Conservation (phyloP, 192 early-diverging fungal genomes). For the Glomus cerebriforme region DNA sequence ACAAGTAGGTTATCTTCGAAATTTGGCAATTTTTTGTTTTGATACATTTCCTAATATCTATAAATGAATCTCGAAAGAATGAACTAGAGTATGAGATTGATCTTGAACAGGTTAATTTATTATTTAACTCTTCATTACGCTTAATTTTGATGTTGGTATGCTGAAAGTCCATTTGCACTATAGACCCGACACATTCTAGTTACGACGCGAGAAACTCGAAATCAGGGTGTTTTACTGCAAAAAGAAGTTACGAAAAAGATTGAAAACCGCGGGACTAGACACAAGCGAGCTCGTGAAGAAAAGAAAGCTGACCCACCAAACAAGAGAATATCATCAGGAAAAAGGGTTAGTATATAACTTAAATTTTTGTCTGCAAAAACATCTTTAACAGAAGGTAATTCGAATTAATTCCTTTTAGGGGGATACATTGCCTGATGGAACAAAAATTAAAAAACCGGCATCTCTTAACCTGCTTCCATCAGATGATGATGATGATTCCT, state of each 20-base stretch:
- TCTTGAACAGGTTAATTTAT: slow-evolving; percentile 22
- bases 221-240: slow-evolving; percentile 26
- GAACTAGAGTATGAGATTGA: neutral
- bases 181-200: slow-evolving; percentile 25
- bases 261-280: slow-evolving; percentile 23
- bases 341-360: slow-evolving; percentile 24
- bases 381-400: slow-evolving; percentile 2
- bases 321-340: neutral
- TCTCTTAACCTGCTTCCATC: slow-evolving; percentile 8
- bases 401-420: slow-evolving; percentile 7
- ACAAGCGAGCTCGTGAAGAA: slow-evolving; percentile 19
- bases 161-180: slow-evolving; percentile 25
- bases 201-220: neutral
- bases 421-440: slow-evolving; percentile 21
- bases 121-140: neutral
- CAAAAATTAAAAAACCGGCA: neutral
- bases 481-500: too few species aligned
- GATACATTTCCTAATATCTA: too few species aligned
- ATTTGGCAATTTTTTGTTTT: too few species aligned
- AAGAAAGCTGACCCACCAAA: slow-evolving; percentile 1
- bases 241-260: too few species aligned
- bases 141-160: slow-evolving; percentile 22
- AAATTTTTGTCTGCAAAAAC: slow-evolving; percentile 20
- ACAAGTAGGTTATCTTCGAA: too few species aligned
- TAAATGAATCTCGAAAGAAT: too few species aligned